Evolutionary conservation across 176 grass and related monocot species (phyloP).

Genomic region (Aegilops bicornis): DNA sequence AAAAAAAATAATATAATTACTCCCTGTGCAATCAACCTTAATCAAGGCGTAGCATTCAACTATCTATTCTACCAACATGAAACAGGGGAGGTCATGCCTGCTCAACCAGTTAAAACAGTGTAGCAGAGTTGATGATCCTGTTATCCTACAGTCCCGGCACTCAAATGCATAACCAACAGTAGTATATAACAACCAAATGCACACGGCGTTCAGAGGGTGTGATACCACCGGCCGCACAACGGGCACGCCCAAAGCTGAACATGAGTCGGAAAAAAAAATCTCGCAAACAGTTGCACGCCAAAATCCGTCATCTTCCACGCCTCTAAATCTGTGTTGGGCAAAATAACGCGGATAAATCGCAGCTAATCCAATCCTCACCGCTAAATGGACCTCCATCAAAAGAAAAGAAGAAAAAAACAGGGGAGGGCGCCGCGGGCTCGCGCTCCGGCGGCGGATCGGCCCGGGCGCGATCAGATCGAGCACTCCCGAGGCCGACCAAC

Average conservation of each 20-base stretch:
- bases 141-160: too few species aligned
- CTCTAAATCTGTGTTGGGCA: background rate
- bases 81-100: too few species aligned
- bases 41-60: background rate
- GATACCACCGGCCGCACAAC: background rate
- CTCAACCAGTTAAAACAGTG: too few species aligned
- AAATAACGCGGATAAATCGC: background rate
- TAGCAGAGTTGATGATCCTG: background rate
- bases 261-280: too few species aligned
- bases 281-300: background rate
- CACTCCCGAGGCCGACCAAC: too few species aligned
- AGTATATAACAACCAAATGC: too few species aligned
- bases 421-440: background rate
- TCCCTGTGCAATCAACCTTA: background rate
- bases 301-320: background rate
- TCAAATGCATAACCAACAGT: too few species aligned
- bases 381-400: background rate
- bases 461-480: background rate
- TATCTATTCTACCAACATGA: background rate
- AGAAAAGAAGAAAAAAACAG: background rate
- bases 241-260: background rate
- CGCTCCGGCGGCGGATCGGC: background rate
- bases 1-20: background rate
- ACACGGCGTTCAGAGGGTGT: background rate
- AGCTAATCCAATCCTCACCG: accelerated